Base-by-base conservation (phyloP, 495 filamentous ascomycete genomes). In the Entonaema liquescens region DNA sequence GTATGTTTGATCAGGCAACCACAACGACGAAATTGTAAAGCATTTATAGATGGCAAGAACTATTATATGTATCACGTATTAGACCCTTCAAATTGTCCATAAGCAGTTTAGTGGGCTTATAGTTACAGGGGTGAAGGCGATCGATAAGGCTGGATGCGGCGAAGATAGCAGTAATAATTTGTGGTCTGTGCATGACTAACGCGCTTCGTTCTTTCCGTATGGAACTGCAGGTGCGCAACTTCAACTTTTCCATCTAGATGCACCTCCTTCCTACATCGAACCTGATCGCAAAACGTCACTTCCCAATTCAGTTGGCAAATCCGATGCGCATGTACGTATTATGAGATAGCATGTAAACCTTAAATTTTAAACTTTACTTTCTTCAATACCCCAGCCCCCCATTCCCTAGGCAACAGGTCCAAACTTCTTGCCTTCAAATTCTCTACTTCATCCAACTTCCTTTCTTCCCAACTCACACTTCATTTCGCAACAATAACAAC, bases 91-190 rank as follows among this genome's bases (percentile, higher is more conserved):
- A 33, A 44, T 13, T 36, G 36, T 33, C 17, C 17, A 3, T 47
- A 23, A 11, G 19, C 8, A 23, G 17, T 23, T 47, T 47, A 47
- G 42, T 23, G 42, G 42, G 42, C 19, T 47, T 55, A 8, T 13
- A 25, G 5, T 38, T 52, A 33, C 36, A 59, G 57, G 44, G 59
- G 13, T 42, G 3, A 25, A 62, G 25, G 23, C 33, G 56, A 65
- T 71, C 58, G 59, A 42, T 49, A 72, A 68, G 70, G 70, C 70
- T 72, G 70, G 21, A 72, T 72, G 70, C 70, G 70, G 70, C 70
- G 61, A 68, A 59, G 65, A 40, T 47, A 58, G 56, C n/a, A 29
- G 28, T 59, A 25, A 38, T 55, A 38, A 21, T 29, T 65, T 35
- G 23, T 68, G 70, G 65, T 40, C 59, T 21, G 70, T 72, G 70